phyloP scores from a whole-genome alignment of 805 yeast species.

The Torulaspora indica region DNA sequence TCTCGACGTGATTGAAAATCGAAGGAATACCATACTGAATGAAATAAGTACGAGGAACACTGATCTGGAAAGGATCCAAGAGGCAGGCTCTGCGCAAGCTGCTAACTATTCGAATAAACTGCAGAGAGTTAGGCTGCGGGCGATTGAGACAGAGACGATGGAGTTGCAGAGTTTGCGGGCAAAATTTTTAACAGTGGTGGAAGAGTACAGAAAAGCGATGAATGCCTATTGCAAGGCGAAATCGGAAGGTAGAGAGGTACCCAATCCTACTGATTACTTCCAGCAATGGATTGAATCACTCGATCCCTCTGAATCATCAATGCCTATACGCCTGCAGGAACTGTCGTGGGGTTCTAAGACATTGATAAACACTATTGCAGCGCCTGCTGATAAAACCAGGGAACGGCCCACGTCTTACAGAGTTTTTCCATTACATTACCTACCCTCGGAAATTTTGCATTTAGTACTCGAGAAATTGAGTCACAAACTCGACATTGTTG shows the following conservation, averaged over 20 bases:
- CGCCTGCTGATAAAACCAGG: slow-evolving; percentile 3
- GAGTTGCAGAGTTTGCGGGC: slow-evolving; percentile 29
- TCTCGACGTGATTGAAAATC: slow-evolving; percentile 25
- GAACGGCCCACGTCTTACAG: slow-evolving; percentile 1
- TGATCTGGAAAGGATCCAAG: slow-evolving; percentile 19
- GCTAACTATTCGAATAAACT: slow-evolving; percentile 24
- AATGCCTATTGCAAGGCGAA: slow-evolving; percentile 20
- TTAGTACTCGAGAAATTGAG: slow-evolving; percentile 61
- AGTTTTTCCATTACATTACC: slow-evolving; percentile 30
- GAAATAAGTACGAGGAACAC: slow-evolving; percentile 27
- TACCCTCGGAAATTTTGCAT: slow-evolving; percentile 56
- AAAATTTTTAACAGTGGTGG: slow-evolving; percentile 24
- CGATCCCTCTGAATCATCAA: slow-evolving; percentile 22
- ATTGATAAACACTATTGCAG: slow-evolving; percentile 10
- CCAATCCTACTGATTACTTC: slow-evolving; percentile 28
- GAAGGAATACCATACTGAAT: slow-evolving; percentile 24
- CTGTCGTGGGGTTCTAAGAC: slow-evolving; percentile 19
- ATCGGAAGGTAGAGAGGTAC: slow-evolving; percentile 15
- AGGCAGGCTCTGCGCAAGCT: slow-evolving; percentile 19
- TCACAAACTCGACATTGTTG: slow-evolving; percentile 54
- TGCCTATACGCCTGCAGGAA: slow-evolving; percentile 21
- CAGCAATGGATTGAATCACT: slow-evolving; percentile 24
- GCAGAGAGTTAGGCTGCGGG: slow-evolving; percentile 32
- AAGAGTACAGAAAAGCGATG: slow-evolving; percentile 29
- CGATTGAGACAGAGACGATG: slow-evolving; percentile 33